Conservation (phyloP, 345 rosid genomes). For the Physaria fendleri region DNA sequence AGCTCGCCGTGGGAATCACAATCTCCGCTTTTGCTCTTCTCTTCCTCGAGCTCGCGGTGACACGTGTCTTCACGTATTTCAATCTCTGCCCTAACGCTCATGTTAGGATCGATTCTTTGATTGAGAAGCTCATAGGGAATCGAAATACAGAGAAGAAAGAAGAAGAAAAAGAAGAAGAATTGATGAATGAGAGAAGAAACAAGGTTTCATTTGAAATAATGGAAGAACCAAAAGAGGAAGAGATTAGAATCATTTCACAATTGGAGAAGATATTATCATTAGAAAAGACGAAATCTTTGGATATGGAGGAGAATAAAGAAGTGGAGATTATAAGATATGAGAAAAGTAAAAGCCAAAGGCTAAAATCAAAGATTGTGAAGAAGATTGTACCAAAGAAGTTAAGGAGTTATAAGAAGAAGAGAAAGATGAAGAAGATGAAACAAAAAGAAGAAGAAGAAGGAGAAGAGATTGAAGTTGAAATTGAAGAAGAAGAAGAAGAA, state of each 20-base stretch:
- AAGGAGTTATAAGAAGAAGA: constrained; percentile 36
- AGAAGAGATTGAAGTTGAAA: not conserved
- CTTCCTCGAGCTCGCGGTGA: constrained; percentile 41
- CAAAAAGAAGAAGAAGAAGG: constrained; percentile 7
- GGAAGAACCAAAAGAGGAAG: constrained; percentile 8
- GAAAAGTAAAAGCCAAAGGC: constrained; percentile 26
- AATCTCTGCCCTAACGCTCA: constrained; percentile 23
- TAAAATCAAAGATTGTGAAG: constrained; percentile 44
- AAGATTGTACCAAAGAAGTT: constrained; percentile 64
- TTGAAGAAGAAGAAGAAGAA: too few relatives aligned
- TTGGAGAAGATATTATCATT: not conserved
- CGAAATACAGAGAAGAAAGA: not conserved
- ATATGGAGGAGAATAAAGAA: constrained; percentile 6
- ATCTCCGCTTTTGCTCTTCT: constrained; percentile 53
- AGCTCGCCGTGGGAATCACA: constrained; percentile 50
- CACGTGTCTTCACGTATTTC: constrained; percentile 24
- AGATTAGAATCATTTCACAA: not conserved
- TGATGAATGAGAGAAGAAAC: not conserved
- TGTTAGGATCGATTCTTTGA: constrained; percentile 4
- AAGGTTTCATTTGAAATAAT: not conserved
- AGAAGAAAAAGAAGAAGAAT: not conserved
- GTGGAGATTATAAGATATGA: constrained; percentile 26
- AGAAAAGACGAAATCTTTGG: constrained; percentile 9
- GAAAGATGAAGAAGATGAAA: constrained; percentile 27
- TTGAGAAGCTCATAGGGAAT: constrained; percentile 10